Evolutionary conservation across 192 early-diverging fungal genomes (phyloP).

Genomic region (Linnemannia exigua): DNA sequence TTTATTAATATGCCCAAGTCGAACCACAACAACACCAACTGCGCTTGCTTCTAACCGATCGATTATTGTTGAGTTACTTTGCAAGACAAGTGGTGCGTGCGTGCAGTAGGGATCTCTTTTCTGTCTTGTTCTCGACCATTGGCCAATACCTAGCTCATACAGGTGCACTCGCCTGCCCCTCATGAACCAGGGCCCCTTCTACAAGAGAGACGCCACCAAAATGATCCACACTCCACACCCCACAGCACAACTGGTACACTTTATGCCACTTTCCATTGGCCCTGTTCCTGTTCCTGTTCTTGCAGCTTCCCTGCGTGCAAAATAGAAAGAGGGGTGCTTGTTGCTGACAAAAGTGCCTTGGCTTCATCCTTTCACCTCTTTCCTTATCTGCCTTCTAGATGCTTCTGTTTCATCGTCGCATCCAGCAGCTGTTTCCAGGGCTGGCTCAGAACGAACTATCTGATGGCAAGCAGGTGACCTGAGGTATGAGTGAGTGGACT

Average conservation of each 20-base stretch:
- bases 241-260: neutral
- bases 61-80: neutral
- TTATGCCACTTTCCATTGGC: neutral
- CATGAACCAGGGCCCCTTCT: neutral
- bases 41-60: neutral
- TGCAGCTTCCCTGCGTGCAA: neutral
- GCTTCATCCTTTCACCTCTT: neutral
- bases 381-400: neutral
- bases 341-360: neutral
- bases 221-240: neutral
- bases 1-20: neutral
- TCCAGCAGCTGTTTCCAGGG: no score
- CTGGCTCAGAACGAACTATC: no score
- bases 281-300: neutral
- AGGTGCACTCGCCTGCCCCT: neutral
- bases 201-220: neutral
- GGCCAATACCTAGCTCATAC: no score
- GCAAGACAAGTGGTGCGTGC: constrained; percentile 1
- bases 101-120: neutral
- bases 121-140: neutral
- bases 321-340: neutral
- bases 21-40: no score
- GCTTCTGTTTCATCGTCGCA: neutral
- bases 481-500: neutral
- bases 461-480: neutral